Conservation (phyloP, 345 rosid genomes). For the Citrus sinensis region DNA sequence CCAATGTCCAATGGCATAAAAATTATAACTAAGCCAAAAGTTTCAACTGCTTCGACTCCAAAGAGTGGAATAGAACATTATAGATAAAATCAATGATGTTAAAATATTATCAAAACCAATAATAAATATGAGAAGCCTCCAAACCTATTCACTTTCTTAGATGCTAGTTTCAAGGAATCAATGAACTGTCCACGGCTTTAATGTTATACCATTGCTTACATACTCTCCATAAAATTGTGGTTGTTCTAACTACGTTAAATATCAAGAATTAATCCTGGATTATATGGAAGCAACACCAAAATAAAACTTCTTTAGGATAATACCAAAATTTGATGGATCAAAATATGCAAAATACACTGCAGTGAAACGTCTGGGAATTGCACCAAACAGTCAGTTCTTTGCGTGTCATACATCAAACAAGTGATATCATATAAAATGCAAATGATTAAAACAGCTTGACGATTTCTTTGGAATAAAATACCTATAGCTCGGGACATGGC, state of each 20-base stretch:
- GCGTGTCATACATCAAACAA: not conserved
- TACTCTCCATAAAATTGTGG: not conserved
- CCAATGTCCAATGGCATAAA: not conserved
- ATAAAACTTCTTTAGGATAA: not conserved
- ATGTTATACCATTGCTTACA: not conserved
- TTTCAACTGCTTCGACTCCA: no score
- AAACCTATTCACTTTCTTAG: not conserved
- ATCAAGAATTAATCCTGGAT: not conserved
- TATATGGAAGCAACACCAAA: not conserved
- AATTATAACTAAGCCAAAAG: not conserved
- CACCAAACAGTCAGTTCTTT: not conserved
- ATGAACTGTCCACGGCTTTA: not conserved
- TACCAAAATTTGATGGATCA: not conserved
- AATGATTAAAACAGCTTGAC: not conserved
- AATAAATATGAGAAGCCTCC: not conserved
- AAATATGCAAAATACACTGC: not conserved
- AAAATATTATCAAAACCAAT: not conserved
- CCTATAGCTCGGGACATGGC: constrained; percentile 93
- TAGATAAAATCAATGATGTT: not conserved
- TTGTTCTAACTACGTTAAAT: not conserved
- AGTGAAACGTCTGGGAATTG: not conserved
- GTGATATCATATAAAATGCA: not conserved
- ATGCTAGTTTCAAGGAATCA: not conserved
- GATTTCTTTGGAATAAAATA: constrained; percentile 19
- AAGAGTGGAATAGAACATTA: not conserved